Percentiles rank a stretch among this genome's conserved stretches.
These are phyloP conservation scores for Penicillium arizonense DNA, from an alignment of 495 filamentous ascomycete genomes.

Conservation along the genomic window DNA sequence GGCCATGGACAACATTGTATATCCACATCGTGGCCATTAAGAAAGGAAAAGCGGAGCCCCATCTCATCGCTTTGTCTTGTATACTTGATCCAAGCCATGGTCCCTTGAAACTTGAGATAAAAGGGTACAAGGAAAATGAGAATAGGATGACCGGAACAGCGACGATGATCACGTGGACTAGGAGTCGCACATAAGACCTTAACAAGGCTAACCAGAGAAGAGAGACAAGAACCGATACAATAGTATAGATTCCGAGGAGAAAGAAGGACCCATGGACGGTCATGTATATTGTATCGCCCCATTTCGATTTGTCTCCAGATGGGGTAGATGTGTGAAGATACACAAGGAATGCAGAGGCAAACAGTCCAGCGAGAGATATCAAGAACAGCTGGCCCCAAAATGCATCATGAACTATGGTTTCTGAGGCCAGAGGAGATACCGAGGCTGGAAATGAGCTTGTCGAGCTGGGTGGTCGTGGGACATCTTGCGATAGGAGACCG, in stretches of 20 bases:
- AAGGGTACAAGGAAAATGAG: conserved; percentile 86
- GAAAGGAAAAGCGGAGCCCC: conserved; percentile 74
- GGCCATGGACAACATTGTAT: conserved; percentile 74
- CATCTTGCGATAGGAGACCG: conserved; percentile 36
- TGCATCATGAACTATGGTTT: conserved; percentile 69
- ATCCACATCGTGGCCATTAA: conserved; percentile 75
- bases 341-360: conserved; percentile 84
- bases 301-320: conserved; percentile 54
- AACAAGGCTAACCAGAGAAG: conserved; percentile 88
- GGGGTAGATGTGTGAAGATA: conserved; percentile 81
- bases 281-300: conserved; percentile 91
- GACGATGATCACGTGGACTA: conserved; percentile 76
- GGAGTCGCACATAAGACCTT: conserved; percentile 75
- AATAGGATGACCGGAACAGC: conserved; percentile 82
- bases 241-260: conserved; percentile 82
- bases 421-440: conserved; percentile 50
- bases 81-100: conserved; percentile 63
- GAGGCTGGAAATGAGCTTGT: conserved; percentile 36
- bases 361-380: conserved; percentile 75
- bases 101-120: conserved; percentile 85
- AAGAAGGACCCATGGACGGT: conserved; percentile 85
- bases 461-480: conserved; percentile 42
- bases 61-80: conserved; percentile 90
- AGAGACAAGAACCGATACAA: conserved; percentile 84
- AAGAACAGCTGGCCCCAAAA: conserved; percentile 93